Evolutionary conservation across 257 asterid species (phyloP).

Genomic region (Scutellaria galericulata): DNA sequence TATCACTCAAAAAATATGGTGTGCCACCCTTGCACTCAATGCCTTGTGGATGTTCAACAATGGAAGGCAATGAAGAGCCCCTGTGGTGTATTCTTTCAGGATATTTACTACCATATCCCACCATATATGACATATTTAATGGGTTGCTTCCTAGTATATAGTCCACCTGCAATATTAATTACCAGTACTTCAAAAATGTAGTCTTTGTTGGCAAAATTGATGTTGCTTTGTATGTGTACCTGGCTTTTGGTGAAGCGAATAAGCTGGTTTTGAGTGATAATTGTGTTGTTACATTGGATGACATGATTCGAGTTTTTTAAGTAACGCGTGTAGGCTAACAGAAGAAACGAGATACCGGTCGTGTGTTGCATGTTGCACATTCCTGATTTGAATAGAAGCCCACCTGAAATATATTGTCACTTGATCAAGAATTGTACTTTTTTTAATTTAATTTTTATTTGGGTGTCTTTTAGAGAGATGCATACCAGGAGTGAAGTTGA

Average conservation of each 20-base stretch:
- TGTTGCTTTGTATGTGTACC: slow-evolving; percentile 20
- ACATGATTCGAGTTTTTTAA: slow-evolving; percentile 29
- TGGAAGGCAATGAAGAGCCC: slow-evolving; percentile 51
- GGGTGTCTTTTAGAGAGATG: background rate
- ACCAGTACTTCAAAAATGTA: background rate
- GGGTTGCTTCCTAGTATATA: slow-evolving; percentile 60
- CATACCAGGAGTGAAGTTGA: slow-evolving; percentile 42
- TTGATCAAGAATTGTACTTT: background rate
- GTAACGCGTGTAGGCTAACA: slow-evolving; percentile 47
- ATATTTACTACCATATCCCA: slow-evolving; percentile 50
- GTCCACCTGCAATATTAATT: slow-evolving; percentile 46
- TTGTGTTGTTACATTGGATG: slow-evolving; percentile 34
- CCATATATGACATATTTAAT: slow-evolving; percentile 50
- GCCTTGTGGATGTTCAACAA: slow-evolving; percentile 33
- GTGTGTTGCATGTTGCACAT: slow-evolving; percentile 46
- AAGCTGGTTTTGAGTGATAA: slow-evolving; percentile 31
- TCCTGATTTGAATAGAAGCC: slow-evolving; percentile 34
- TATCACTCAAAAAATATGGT: slow-evolving; percentile 38
- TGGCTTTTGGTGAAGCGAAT: slow-evolving; percentile 41
- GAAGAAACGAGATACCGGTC: slow-evolving; percentile 44
- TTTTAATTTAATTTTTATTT: background rate
- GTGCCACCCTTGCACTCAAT: slow-evolving; percentile 50
- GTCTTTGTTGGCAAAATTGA: background rate
- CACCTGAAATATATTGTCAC: slow-evolving; percentile 16
- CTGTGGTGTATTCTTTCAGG: slow-evolving; percentile 59